These are phyloP conservation scores for Boletus rubroflammeus DNA, from an alignment of 768 basidiomycete genomes.

Conservation along the genomic window DNA sequence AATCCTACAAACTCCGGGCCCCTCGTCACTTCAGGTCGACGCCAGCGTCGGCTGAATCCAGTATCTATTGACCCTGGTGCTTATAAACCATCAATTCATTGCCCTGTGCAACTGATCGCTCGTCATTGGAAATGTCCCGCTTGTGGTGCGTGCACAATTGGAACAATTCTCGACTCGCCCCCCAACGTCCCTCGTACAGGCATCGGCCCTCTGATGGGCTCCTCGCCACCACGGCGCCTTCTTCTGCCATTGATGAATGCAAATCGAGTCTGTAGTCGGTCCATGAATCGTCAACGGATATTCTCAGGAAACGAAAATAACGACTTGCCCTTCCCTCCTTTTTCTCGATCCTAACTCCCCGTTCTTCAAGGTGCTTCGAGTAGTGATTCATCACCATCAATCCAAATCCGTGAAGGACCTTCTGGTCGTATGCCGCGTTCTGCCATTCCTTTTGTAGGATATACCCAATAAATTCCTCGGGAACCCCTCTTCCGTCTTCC, in stretches of 20 bases:
- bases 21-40: background rate
- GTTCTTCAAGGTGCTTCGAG: conserved; percentile 18
- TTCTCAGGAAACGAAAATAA: background rate
- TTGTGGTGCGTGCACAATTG: conserved; percentile 20
- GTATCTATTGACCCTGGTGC: background rate
- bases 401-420: conserved; percentile 22
- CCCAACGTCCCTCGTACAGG: conserved; percentile 21
- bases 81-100: background rate
- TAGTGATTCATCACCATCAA: conserved; percentile 29
- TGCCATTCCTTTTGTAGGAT: conserved; percentile 36
- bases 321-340: conserved; percentile 20
- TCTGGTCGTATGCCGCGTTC: conserved; percentile 32
- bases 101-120: background rate
- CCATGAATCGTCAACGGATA: background rate
- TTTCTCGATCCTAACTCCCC: conserved; percentile 14
- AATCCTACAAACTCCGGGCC: background rate
- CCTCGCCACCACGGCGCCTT: background rate
- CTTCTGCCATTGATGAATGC: conserved; percentile 4
- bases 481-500: conserved; percentile 29
- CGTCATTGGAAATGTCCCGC: conserved; percentile 1
- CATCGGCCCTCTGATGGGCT: conserved; percentile 20
- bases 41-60: background rate
- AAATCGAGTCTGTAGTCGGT: conserved; percentile 12
- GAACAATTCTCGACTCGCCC: conserved; percentile 25
- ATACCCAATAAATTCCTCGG: conserved; percentile 15